A percentile compares a stretch with the other conserved stretches of the same genome.
Evolutionary conservation across 2,329 filamentous ascomycete genomes (phyloP).

Genomic region (Colletotrichum tropicicola): DNA sequence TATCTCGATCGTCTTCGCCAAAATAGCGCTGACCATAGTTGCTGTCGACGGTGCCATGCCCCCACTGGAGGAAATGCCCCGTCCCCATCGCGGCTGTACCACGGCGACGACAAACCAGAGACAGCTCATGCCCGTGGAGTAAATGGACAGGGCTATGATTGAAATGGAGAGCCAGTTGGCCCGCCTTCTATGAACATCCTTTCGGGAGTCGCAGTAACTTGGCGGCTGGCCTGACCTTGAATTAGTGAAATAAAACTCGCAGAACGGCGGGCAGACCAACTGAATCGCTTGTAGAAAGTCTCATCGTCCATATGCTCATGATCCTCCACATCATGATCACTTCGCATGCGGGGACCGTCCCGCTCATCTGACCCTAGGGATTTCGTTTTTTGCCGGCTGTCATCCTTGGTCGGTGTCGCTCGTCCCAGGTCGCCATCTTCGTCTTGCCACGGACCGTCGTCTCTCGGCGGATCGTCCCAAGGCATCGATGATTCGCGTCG

Average conservation of each 20-base stretch:
- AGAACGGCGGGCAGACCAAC: conserved; percentile 29
- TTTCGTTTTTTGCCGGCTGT: background rate
- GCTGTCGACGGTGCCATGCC: conserved; percentile 70
- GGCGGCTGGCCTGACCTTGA: conserved; percentile 37
- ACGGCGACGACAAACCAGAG: conserved; percentile 73
- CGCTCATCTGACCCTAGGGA: background rate
- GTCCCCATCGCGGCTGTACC: conserved; percentile 69
- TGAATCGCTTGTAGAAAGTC: conserved; percentile 41
- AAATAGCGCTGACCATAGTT: conserved; percentile 71
- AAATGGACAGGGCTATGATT: conserved; percentile 61
- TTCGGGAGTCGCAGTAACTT: conserved; percentile 42
- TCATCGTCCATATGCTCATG: conserved; percentile 35
- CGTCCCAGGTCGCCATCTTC: conserved; percentile 14
- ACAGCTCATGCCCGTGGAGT: conserved; percentile 71
- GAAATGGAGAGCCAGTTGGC: conserved; percentile 59
- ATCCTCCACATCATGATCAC: background rate
- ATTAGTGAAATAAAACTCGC: background rate
- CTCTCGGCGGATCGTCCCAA: conserved; percentile 25
- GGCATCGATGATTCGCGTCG: conserved; percentile 1
- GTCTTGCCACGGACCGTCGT: conserved; percentile 8
- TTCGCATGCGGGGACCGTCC: background rate
- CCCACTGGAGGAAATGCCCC: conserved; percentile 60
- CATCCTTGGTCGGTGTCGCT: background rate
- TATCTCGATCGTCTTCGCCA: conserved; percentile 81
- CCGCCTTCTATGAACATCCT: conserved; percentile 41